phyloP scores from a whole-genome alignment of 78 protist genomes.

The Dictyostelium firmibasis region DNA sequence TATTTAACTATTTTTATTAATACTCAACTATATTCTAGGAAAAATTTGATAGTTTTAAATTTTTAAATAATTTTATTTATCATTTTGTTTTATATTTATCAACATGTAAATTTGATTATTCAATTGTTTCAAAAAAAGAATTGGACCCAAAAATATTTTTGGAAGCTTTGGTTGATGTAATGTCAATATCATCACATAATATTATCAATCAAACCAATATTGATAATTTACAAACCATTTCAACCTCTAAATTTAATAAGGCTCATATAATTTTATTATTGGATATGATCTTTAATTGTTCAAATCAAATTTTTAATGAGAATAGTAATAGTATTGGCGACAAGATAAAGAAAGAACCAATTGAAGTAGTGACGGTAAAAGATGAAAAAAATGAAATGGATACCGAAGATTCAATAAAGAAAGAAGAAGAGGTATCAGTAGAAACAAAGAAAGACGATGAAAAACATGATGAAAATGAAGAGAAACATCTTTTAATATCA shows the following conservation, averaged over 20 bases:
- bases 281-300: neutral
- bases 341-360: neutral
- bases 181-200: conserved; percentile 1
- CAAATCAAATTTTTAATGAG: neutral
- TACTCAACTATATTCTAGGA: neutral
- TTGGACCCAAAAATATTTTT: conserved; percentile 32
- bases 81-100: conserved; percentile 45
- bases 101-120: neutral
- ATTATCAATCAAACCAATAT: neutral
- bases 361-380: neutral
- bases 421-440: neutral
- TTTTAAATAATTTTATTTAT: conserved; percentile 12
- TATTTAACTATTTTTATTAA: neutral
- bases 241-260: neutral
- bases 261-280: neutral
- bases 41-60: neutral
- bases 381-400: neutral
- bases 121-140: neutral
- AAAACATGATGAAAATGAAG: neutral
- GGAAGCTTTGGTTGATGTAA: conserved; percentile 22
- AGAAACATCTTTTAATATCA: neutral
- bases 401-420: neutral
- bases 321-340: neutral
- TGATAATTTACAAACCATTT: neutral
- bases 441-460: neutral